A percentile compares a stretch with the other conserved stretches of the same genome.
Evolutionary conservation across 148 eudicot genomes (phyloP).

Genomic region (Vaccinium corymbosum): DNA sequence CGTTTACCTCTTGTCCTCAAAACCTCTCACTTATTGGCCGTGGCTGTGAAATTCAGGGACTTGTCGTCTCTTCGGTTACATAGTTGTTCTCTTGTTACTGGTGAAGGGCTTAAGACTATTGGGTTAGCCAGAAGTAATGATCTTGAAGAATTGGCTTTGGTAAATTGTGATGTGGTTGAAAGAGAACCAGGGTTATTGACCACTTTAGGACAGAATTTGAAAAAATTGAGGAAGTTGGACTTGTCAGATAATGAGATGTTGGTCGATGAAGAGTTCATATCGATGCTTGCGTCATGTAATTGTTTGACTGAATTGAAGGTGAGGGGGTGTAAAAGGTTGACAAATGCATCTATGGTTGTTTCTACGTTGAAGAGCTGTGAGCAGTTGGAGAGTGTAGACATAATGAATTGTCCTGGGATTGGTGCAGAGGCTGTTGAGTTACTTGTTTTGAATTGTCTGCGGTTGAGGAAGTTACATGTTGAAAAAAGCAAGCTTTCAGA

Average conservation of each 20-base stretch:
- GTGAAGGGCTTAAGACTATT: conserved; percentile 40
- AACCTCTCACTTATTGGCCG: conserved; percentile 35
- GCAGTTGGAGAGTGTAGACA: conserved; percentile 41
- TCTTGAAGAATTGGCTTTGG: conserved; percentile 46
- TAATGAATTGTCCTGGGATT: conserved; percentile 35
- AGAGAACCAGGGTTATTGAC: conserved; percentile 40
- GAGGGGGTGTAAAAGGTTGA: conserved; percentile 45
- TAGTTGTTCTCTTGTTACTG: conserved; percentile 46
- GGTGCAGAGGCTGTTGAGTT: conserved; percentile 33
- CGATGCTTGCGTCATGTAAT: conserved; percentile 43
- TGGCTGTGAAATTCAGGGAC: conserved; percentile 29
- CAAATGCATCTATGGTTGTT: conserved; percentile 13
- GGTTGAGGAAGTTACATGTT: conserved; percentile 36
- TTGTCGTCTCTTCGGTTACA: conserved; percentile 35
- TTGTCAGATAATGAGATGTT: conserved; percentile 46
- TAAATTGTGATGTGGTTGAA: conserved; percentile 36
- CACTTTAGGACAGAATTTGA: conserved; percentile 44
- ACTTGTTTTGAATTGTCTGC: conserved; percentile 24
- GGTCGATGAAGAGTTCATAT: conserved; percentile 43
- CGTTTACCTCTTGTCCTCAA: conserved; percentile 53
- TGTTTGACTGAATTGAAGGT: conserved; percentile 35
- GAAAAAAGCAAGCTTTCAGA: conserved; percentile 41
- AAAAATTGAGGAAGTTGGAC: conserved; percentile 36
- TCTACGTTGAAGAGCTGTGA: conserved; percentile 35
- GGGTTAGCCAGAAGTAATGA: conserved; percentile 20